Conservation (phyloP, 2,329 filamentous ascomycete genomes). For the Ophiocordyceps camponoti-leonardi region DNA sequence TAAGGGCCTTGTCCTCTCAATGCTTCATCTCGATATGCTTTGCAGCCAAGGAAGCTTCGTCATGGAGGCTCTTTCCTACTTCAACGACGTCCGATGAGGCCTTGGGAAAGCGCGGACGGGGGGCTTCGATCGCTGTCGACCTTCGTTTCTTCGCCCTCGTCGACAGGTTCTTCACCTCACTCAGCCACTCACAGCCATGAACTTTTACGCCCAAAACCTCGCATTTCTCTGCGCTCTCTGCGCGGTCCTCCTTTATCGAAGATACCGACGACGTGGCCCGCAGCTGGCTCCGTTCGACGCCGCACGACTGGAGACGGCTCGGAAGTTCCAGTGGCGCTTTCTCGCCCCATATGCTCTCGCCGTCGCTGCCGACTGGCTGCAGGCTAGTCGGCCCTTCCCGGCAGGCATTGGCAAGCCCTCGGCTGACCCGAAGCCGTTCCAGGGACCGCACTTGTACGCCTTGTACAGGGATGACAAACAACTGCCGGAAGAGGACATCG, state of each 20-base stretch:
- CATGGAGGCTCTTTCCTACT: too few species aligned
- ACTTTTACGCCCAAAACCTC: constrained; percentile 3
- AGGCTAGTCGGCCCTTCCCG: neutral
- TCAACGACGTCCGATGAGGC: too few species aligned
- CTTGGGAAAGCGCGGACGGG: too few species aligned
- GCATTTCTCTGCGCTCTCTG: neutral
- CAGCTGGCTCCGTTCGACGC: neutral
- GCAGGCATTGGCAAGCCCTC: neutral
- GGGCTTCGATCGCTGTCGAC: too few species aligned
- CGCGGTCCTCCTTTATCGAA: neutral
- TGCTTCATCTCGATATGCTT: too few species aligned
- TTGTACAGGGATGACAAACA: constrained; percentile 33
- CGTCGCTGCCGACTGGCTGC: constrained; percentile 1
- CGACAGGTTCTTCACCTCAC: neutral
- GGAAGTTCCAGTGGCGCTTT: neutral
- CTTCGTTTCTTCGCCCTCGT: too few species aligned
- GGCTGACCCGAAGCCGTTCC: neutral
- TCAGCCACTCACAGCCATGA: neutral
- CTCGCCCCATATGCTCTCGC: neutral
- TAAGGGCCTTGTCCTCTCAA: too few species aligned
- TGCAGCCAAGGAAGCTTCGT: too few species aligned
- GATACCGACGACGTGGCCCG: neutral
- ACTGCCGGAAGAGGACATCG: constrained; percentile 25
- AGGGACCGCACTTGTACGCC: constrained; percentile 32
- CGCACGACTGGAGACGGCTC: neutral